phyloP scores from a whole-genome alignment of 176 grass and related monocot genomes.

The Guadua angustifolia region DNA sequence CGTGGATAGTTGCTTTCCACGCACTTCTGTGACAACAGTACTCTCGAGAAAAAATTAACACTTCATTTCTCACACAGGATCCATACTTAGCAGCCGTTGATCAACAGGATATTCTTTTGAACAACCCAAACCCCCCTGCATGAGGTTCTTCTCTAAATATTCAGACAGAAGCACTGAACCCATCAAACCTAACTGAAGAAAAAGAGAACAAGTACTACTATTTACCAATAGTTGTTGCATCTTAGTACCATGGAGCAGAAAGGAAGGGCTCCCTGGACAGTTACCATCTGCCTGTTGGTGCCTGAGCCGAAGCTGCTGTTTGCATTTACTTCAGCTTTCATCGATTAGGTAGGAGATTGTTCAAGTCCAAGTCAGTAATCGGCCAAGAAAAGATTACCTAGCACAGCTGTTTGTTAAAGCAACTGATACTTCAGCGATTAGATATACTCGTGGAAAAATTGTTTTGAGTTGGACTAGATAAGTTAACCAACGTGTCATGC shows the following conservation, averaged over 20 bases:
- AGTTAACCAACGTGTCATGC: constrained; percentile 20
- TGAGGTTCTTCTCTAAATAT: not conserved
- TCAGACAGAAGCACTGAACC: not conserved
- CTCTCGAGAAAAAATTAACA: not conserved
- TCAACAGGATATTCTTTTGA: not conserved
- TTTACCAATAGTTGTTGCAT: not conserved
- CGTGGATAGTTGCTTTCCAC: too few species aligned
- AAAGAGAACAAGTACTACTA: too few species aligned
- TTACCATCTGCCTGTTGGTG: constrained; percentile 5
- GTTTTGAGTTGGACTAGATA: not conserved
- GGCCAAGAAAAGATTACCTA: constrained; percentile 42
- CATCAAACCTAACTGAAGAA: too few species aligned
- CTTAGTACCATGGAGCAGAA: not conserved
- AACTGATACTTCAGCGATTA: constrained; percentile 1
- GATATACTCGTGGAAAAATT: not conserved
- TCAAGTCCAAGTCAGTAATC: constrained; percentile 36
- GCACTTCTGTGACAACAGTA: too few species aligned
- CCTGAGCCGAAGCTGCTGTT: constrained; percentile 15
- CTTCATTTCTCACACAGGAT: not conserved
- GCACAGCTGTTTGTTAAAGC: constrained; percentile 15
- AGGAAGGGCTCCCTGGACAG: not conserved
- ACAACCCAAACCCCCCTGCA: not conserved
- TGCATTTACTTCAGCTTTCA: constrained; percentile 19
- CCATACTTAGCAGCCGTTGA: not conserved
- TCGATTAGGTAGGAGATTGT: constrained; percentile 27